Base-by-base conservation (phyloP, 352 stramenopile genomes). In the Pelagophyceae sp. region DNA sequence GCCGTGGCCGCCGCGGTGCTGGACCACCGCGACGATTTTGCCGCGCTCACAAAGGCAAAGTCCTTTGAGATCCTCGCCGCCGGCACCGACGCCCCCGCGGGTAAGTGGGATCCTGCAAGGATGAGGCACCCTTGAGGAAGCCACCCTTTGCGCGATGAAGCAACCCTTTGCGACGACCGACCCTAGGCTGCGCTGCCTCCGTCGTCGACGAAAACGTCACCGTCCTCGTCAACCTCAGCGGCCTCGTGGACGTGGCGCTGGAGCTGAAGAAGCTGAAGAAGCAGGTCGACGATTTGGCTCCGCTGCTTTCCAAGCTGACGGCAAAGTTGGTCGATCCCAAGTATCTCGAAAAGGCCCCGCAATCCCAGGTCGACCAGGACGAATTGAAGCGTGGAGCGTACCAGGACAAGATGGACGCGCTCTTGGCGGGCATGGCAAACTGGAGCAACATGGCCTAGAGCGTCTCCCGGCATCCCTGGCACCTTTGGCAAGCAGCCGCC, bases 11-110 rank as follows among this genome's bases (percentile, higher is more conserved):
- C 89, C 27, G 89, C 93, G 82, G 83, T 94, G 31, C 76, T 89
- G 71, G 82, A 85, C 15, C 91, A 98, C 80, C 82, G 90, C 67
- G 90, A 96, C 67, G 96, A 99, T 84, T 98, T 99, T 72, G 87
- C 83, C 76, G 98, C 95, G 38, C 87, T 99, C 64, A 90, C 91
- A 70, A 97, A 96, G 83, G 93, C 91, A 61, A 91, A 91, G 19
- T 86, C 90, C 77, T 92, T 91, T 72, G 90, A 95, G 81, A 89
- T 93, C 65, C 90, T 98, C 38, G 82, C 94, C 77, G 82, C 84
- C 27, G 88, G 94, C 90, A 70, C 82, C 85, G 19, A 90, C 94
- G 15, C n/a, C n/a, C n/a, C n/a, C n/a, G n/a, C n/a, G n/a, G n/a
- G n/a, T n/a, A n/a, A n/a, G n/a, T n/a, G n/a, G n/a, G n/a, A n/a